Base-by-base conservation (phyloP, 2,329 filamentous ascomycete genomes). In the Didymella lethalis region DNA sequence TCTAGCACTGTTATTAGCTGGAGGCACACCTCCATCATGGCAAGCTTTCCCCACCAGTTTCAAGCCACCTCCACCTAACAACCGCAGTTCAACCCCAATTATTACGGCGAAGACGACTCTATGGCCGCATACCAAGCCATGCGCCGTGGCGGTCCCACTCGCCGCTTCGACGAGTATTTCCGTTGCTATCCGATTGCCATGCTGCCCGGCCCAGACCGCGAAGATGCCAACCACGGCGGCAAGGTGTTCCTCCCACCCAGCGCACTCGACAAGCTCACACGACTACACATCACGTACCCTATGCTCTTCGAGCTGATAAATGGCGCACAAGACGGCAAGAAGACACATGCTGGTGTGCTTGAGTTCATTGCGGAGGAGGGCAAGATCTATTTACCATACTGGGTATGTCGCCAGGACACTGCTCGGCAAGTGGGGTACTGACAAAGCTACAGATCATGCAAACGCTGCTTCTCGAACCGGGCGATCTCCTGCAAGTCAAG, bases 321-420 rank as follows among this genome's bases (percentile, higher is more conserved):
- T 75, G 93, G 93, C 25, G 87, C 90, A 62, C 97, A 98, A 75
- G 93, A 93, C 28, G 87, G 89, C 55, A 89, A 85, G 75, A 89
- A 90, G 75, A 95, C 94, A 26, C 95, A 99, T 78, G 93, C 92
- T 5, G 95, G 95, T 82, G 95, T 99, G 20, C 80, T 99, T 64
- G 95, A 99, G 78, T 99, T 99, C 74, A 95, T 97, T 56, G 95
- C 95, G 4, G 95, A 99, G 75, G 95, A 99, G 78, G 95, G 95
- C 48, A 91, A 95, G 75, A 93, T 96, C 53, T 99, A 99, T 79
- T 84, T 99, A 61, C 95, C 95, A 31, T 92, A 93, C 78, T 99
- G 95, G 94, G 91, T 93, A 81, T 64, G 78, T 59, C 48, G 16
- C 23, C 41, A 2, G 25, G 14, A 34, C 28, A 23, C 8, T 18